Conservation (phyloP, 202 grass and related monocot genomes). For the Sporobolus alterniflorus region DNA sequence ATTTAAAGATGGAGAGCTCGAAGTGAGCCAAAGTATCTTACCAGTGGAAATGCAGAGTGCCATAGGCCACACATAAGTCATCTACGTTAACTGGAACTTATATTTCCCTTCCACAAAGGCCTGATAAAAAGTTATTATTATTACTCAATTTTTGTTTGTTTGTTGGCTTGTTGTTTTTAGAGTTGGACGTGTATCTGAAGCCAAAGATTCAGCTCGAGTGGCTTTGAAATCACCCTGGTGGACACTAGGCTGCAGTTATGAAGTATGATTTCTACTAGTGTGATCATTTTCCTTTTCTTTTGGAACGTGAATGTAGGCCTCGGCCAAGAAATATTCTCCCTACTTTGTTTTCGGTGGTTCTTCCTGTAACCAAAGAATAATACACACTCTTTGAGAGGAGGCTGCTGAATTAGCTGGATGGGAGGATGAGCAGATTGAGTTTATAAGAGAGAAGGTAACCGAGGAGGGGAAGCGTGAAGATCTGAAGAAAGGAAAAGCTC, state of each 20-base stretch:
- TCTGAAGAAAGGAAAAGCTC: conserved; percentile 95
- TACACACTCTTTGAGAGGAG: conserved; percentile 47
- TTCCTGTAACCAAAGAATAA: conserved; percentile 5
- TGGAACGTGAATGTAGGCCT: conserved; percentile 1
- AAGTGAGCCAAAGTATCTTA: too few relatives aligned
- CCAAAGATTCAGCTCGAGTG: conserved; percentile 88
- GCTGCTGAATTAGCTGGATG: conserved; percentile 91
- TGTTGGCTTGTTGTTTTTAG: conserved; percentile 29
- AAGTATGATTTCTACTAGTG: conserved; percentile 58
- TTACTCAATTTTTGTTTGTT: neutral
- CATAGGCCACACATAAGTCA: neutral
- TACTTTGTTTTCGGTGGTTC: neutral
- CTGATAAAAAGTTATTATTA: neutral
- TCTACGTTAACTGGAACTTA: neutral
- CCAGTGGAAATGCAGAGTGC: too few relatives aligned
- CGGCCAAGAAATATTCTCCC: neutral
- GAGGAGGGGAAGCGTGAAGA: conserved; percentile 86
- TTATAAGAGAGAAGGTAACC: conserved; percentile 85
- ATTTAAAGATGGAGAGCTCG: too few relatives aligned
- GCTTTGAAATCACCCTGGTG: conserved; percentile 97
- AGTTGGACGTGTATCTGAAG: conserved; percentile 81
- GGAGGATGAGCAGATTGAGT: conserved; percentile 98
- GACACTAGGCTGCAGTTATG: conserved; percentile 86
- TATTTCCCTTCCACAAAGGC: neutral
- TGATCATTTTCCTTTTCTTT: neutral